Evolutionary conservation across 495 filamentous ascomycete species (phyloP), one percentile per base, ranked within the genome.

Genomic region (Hypoxylon crocopeplum): DNA sequence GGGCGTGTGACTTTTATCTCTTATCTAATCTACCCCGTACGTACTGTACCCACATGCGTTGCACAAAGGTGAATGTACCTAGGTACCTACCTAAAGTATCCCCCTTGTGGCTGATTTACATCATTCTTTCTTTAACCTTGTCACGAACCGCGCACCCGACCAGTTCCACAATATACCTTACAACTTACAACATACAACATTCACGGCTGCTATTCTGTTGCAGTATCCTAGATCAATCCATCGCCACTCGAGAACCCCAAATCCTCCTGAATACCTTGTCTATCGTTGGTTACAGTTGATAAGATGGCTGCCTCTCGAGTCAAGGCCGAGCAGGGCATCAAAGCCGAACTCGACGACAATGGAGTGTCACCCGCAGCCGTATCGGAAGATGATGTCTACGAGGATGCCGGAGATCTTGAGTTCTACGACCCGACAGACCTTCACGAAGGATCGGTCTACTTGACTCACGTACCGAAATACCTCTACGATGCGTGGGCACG

Each of bases 401-500:
- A 97, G 72, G 92, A 97, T 71, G 88, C 90, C 3, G 90, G 90
- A 44, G 92, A 97, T 60, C 78, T 96, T 24, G 86, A 90, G 33
- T 93, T 96, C 54, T 80, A 82, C 44, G 77, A 82, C 38, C 75
- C 80, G 7, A 74, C 72, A 13, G 55, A 69, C n/a, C 33, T 40
- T 10, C 67, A 75, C 44, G 66, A 69, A 15, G 76, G 80, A 42
- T 77, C 76, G 48, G 75, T 91, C 37, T 95, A 88, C 77, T 78
- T 97, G 19, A 85, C 88, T 16, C 85, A 89, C 44, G 77, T 96
- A 5, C 92, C 92, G 2, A 82, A 85, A 51, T 87, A 86, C 61
- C 77, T 97, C 7, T 94, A 88, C 87, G 82, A 94, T 54, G 84
- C 82, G 66, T 84, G 81, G 82, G 67, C 71, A 6, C 56, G 69